Base-by-base conservation (phyloP, 2,329 filamentous ascomycete species). In the Plectosphaerella plurivora region DNA sequence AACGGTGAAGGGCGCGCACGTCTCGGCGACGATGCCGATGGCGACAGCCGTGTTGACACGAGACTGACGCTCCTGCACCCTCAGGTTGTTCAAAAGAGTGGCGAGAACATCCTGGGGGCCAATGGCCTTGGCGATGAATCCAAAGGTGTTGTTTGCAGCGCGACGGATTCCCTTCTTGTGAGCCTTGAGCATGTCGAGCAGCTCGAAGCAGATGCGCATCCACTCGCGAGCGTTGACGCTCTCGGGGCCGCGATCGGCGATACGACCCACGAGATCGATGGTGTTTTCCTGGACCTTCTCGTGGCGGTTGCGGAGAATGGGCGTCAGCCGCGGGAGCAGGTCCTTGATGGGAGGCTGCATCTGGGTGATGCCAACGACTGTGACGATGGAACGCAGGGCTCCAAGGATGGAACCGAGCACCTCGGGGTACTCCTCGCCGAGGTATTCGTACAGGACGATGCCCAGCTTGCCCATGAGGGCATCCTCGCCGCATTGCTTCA, bases 231-330 rank as follows among this genome's bases (percentile, higher is more conserved):
- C 92, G 66, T 96, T 96, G 67, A 99, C 94, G 57, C 89, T 93
- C 71, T 99, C 94, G 1, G 94, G 92, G 1, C 94, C 95, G 59
- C 94, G 89, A 71, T 99, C 94, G 15, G 95, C 94, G 61, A 99
- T 97, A 78, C 94, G 93, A 52, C 94, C 94, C 18, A 99, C 94
- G 2, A 99, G 81, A 68, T 99, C 94, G 62, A 99, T 97, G 0
- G 94, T 97, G 71, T 99, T 99, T 65, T 99, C 94, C 69, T 99
- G 94, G 44, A 99, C 95, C 73, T 99, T 99, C 67, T 99, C 94
- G 74, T 99, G 94, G 58, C 94, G 88, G 73, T 99, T 99, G 66
- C 94, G 90, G 51, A 99, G 80, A 68, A 99, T 99, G n/a, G 94
- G 94, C 1, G 94, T 99, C 35, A 99, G 83, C 41, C 94, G 90